Percentiles rank a stretch among this genome's conserved stretches.
phyloP scores from a whole-genome alignment of 768 basidiomycete species.

The Boletellus emodensis region DNA sequence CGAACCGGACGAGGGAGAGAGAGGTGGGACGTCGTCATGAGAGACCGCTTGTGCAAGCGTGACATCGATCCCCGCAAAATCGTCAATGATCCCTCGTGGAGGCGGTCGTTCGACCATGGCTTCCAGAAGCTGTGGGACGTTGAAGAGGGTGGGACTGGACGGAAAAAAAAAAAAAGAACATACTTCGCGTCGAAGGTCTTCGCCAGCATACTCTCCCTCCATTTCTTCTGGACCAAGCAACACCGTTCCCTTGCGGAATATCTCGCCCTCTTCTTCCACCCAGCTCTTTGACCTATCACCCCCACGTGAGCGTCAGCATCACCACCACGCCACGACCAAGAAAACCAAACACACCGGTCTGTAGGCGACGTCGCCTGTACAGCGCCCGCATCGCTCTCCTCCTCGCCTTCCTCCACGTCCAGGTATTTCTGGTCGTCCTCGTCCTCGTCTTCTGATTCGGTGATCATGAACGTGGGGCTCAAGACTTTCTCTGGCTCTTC shows the following conservation, averaged over 20 bases:
- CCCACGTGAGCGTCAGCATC: not conserved
- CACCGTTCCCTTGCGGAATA: slow-evolving; percentile 86
- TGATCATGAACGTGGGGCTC: slow-evolving; percentile 57
- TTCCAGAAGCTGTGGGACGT: slow-evolving; percentile 74
- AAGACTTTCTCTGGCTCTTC: slow-evolving; percentile 68
- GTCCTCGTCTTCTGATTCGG: slow-evolving; percentile 52
- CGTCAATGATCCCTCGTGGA: slow-evolving; percentile 65
- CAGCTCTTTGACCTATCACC: slow-evolving; percentile 61
- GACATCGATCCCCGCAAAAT: slow-evolving; percentile 46
- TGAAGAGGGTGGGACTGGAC: not conserved
- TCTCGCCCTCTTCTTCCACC: slow-evolving; percentile 95
- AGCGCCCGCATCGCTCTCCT: not conserved
- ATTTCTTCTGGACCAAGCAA: slow-evolving; percentile 81
- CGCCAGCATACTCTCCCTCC: slow-evolving; percentile 86
- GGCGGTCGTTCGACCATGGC: slow-evolving; percentile 86
- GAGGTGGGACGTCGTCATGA: slow-evolving; percentile 14
- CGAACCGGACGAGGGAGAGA: slow-evolving; percentile 18
- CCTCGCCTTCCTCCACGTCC: slow-evolving; percentile 36
- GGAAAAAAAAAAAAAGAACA: no score
- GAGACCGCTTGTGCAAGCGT: slow-evolving; percentile 2
- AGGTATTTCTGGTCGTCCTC: slow-evolving; percentile 36
- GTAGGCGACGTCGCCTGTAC: slow-evolving; percentile 31
- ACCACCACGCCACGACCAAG: not conserved
- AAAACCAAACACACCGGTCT: slow-evolving; percentile 43
- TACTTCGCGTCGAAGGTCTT: slow-evolving; percentile 81